These are phyloP conservation scores for Yarrowia phangngaensis DNA, from an alignment of 805 yeast genomes.

Conservation along the genomic window DNA sequence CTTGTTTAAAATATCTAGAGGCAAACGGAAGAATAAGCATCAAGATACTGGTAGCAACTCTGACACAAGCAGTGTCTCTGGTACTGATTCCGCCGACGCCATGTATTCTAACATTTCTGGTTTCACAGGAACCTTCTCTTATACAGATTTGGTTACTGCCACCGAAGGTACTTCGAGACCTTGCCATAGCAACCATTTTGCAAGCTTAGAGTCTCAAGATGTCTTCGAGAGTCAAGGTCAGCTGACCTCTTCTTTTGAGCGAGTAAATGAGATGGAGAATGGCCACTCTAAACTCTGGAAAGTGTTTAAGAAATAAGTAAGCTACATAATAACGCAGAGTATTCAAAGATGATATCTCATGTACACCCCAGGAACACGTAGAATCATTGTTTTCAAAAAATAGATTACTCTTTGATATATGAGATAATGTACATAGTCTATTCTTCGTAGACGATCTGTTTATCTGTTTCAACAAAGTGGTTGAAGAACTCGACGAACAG, in stretches of 20 bases:
- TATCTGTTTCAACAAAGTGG: slow-evolving; percentile 30
- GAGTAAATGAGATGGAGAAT: slow-evolving; percentile 2
- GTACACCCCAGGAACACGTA: too few relatives aligned
- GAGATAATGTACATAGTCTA: neutral
- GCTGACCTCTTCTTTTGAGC: slow-evolving; percentile 5
- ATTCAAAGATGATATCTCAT: too few relatives aligned
- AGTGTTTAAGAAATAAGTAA: slow-evolving; percentile 19
- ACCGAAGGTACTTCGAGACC: slow-evolving; percentile 16
- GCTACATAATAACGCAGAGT: too few relatives aligned
- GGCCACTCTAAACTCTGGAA: slow-evolving; percentile 2
- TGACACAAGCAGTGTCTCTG: neutral
- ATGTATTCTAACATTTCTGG: neutral
- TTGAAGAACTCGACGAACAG: slow-evolving; percentile 61
- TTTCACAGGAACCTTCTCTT: slow-evolving; percentile 5
- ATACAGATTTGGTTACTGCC: slow-evolving; percentile 15
- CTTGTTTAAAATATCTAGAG: slow-evolving; percentile 1
- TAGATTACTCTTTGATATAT: too few relatives aligned
- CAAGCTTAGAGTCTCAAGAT: neutral
- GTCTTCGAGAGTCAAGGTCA: neutral
- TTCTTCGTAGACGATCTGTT: slow-evolving; percentile 28
- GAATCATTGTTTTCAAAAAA: too few relatives aligned
- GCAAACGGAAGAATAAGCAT: neutral
- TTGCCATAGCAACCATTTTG: slow-evolving; percentile 8
- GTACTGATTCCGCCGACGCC: neutral
- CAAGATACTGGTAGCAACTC: neutral